phyloP scores from a whole-genome alignment of 2,329 filamentous ascomycete species.

The Aspergillus proliferans region DNA sequence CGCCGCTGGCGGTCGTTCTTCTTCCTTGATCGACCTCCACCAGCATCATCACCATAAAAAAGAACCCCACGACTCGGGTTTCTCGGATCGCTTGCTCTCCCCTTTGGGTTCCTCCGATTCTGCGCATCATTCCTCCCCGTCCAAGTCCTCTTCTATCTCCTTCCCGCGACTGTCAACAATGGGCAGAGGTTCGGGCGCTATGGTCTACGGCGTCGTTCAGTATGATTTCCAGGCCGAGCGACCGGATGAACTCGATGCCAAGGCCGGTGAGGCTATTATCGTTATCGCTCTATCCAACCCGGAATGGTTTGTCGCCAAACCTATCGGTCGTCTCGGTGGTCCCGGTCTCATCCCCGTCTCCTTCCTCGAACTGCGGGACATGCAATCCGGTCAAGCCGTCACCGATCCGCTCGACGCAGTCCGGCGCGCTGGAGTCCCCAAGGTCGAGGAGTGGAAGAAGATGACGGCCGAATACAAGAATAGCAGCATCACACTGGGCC shows the following conservation, averaged over 20 bases:
- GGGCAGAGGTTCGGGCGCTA: conserved; percentile 60
- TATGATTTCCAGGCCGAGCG: conserved; percentile 94
- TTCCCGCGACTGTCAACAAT: conserved; percentile 38
- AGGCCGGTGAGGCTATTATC: conserved; percentile 92
- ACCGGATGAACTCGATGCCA: conserved; percentile 92
- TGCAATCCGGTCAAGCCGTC: conserved; percentile 78
- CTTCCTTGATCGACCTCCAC: neutral
- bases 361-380: conserved; percentile 93
- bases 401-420: conserved; percentile 79
- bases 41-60: conserved; percentile 32
- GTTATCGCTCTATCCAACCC: conserved; percentile 98
- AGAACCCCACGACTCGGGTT: conserved; percentile 85
- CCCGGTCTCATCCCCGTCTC: conserved; percentile 93
- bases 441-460: conserved; percentile 98
- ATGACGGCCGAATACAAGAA: conserved; percentile 99
- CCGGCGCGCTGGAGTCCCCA: conserved; percentile 78
- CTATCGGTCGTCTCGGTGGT: conserved; percentile 93
- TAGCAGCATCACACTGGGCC: conserved; percentile 92
- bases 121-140: conserved; percentile 5
- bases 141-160: neutral
- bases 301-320: conserved; percentile 98
- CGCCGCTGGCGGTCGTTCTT: conserved; percentile 41
- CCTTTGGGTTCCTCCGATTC: conserved; percentile 23
- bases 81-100: conserved; percentile 55
- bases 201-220: conserved; percentile 95